phyloP scores from a whole-genome alignment of 768 basidiomycete species.

The Russula foetens region DNA sequence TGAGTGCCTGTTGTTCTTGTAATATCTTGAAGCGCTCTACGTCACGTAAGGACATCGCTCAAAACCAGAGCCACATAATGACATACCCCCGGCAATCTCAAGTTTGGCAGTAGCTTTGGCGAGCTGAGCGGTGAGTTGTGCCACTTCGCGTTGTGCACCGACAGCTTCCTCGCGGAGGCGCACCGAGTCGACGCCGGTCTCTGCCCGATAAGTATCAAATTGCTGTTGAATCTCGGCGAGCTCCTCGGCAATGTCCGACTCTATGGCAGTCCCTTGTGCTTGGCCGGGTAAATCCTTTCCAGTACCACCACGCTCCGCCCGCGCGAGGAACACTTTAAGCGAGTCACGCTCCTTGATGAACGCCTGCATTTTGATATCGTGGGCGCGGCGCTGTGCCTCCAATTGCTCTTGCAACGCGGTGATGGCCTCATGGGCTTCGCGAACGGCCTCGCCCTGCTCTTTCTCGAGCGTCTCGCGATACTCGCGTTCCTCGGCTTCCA shows the following conservation, averaged over 20 bases:
- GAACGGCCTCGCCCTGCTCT: conserved; percentile 72
- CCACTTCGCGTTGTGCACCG: conserved; percentile 57
- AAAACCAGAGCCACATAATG: neutral
- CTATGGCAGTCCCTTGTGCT: conserved; percentile 2
- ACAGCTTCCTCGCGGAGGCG: conserved; percentile 64
- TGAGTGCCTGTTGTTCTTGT: conserved; percentile 58
- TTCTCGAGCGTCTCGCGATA: conserved; percentile 59
- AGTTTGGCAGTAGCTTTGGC: conserved; percentile 82
- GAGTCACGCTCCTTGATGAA: conserved; percentile 86
- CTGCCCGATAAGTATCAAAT: conserved; percentile 71
- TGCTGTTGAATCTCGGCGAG: conserved; percentile 67
- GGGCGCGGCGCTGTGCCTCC: conserved; percentile 65
- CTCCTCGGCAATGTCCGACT: conserved; percentile 44
- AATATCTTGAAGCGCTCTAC: conserved; percentile 63
- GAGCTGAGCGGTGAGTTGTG: conserved; percentile 52
- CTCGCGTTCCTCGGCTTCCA: conserved; percentile 80
- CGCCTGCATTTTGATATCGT: conserved; percentile 64
- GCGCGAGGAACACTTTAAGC: conserved; percentile 62
- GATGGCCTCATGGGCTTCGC: conserved; percentile 85
- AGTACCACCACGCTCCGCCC: conserved; percentile 35
- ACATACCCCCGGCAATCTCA: conserved; percentile 67
- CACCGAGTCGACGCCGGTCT: conserved; percentile 72
- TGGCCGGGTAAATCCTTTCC: conserved; percentile 23
- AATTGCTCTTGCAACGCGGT: conserved; percentile 68
- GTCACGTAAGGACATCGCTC: neutral